These are phyloP conservation scores for button mushroom (Agaricus bisporus) DNA, from an alignment of 768 basidiomycete species.

Conservation along the genomic window DNA sequence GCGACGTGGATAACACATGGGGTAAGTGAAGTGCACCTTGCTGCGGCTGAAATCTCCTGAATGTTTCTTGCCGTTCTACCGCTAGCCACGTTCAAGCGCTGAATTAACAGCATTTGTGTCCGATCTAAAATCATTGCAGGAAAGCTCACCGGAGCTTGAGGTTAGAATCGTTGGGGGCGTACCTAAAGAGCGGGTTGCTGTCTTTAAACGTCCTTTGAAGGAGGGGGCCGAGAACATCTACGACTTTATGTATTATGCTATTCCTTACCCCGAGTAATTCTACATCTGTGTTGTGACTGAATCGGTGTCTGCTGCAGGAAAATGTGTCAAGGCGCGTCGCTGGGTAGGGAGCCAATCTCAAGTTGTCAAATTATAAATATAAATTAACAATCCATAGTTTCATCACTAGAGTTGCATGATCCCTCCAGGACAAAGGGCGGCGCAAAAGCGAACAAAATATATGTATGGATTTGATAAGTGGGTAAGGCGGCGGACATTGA, in stretches of 20 bases:
- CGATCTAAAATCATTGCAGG: background rate
- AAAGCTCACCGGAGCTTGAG: background rate
- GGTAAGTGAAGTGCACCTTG: background rate
- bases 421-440: too few relatives aligned
- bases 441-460: too few relatives aligned
- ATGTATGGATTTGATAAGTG: too few relatives aligned
- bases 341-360: too few relatives aligned
- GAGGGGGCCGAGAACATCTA: background rate
- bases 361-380: too few relatives aligned
- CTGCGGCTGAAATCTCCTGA: background rate
- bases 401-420: too few relatives aligned
- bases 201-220: background rate
- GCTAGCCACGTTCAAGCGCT: background rate
- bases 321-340: too few relatives aligned
- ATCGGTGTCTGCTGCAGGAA: too few relatives aligned
- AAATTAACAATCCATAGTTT: too few relatives aligned
- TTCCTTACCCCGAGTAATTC: too few relatives aligned
- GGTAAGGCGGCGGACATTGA: too few relatives aligned
- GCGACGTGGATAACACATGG: background rate
- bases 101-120: background rate
- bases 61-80: background rate
- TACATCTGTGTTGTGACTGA: too few relatives aligned
- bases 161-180: background rate
- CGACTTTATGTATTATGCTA: background rate
- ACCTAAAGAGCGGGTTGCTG: background rate